Evolutionary conservation across 768 basidiomycete genomes (phyloP).

Genomic region (Lentinula raphanica): DNA sequence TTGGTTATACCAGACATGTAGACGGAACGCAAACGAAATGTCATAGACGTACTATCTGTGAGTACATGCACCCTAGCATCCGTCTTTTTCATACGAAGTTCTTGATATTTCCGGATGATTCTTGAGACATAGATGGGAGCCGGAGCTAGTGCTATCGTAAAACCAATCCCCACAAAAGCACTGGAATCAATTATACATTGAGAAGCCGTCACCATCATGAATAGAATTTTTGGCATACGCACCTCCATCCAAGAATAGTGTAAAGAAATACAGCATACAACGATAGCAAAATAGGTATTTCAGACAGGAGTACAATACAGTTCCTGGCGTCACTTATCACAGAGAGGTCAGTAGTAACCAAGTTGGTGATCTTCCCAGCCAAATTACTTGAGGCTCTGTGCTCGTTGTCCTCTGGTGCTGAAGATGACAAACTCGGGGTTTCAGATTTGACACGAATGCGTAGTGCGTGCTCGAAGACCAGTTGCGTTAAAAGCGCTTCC

Average conservation of each 20-base stretch:
- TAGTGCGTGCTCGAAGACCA: slow-evolving; percentile 21
- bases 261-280: slow-evolving; percentile 18
- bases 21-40: slow-evolving; percentile 19
- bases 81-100: slow-evolving; percentile 36
- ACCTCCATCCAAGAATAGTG: slow-evolving; percentile 16
- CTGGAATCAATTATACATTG: slow-evolving; percentile 11
- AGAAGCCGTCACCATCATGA: neutral
- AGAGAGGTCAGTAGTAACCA: slow-evolving; percentile 45
- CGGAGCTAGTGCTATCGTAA: slow-evolving; percentile 36
- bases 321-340: slow-evolving; percentile 9
- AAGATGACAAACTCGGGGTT: neutral
- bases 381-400: slow-evolving; percentile 29
- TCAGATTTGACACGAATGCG: slow-evolving; percentile 27
- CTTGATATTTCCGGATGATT: slow-evolving; percentile 27
- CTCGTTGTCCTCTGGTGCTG: neutral
- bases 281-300: slow-evolving; percentile 3
- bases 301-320: slow-evolving; percentile 2
- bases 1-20: neutral
- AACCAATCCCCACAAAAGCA: slow-evolving; percentile 38
- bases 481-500: slow-evolving; percentile 10
- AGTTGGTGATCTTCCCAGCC: slow-evolving; percentile 53
- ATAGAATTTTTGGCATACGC: neutral
- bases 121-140: slow-evolving; percentile 38
- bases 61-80: slow-evolving; percentile 42
- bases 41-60: slow-evolving; percentile 35